These are phyloP conservation scores for Cytospora paraplurivora DNA, from an alignment of 2,329 filamentous ascomycete genomes.

Conservation along the genomic window DNA sequence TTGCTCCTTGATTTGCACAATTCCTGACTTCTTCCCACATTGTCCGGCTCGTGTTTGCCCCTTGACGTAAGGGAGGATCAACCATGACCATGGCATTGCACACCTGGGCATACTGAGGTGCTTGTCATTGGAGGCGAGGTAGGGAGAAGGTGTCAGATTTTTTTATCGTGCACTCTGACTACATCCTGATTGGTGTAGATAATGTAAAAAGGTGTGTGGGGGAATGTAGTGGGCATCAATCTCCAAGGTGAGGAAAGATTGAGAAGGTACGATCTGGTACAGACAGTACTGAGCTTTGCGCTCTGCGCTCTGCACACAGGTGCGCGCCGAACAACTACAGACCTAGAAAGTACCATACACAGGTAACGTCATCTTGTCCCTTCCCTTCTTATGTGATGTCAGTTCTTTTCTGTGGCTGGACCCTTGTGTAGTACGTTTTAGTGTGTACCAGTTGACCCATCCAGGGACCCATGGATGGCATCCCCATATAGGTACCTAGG, in stretches of 20 bases:
- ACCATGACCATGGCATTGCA: neutral
- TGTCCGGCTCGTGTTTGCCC: neutral
- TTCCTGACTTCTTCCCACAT: neutral
- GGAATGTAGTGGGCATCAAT: neutral
- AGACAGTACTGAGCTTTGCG: no score
- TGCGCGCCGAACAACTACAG: neutral
- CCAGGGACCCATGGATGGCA: no score
- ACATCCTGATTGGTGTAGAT: neutral
- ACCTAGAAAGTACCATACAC: no score
- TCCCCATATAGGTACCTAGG: no score
- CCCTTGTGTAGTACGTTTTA: neutral
- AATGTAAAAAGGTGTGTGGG: neutral
- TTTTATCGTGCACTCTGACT: neutral
- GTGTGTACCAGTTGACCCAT: no score
- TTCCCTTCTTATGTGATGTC: neutral
- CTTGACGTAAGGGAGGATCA: conserved; percentile 3
- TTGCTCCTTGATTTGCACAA: neutral
- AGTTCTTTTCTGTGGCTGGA: neutral
- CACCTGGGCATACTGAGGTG: no score
- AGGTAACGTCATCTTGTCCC: neutral
- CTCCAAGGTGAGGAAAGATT: neutral
- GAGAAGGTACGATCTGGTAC: neutral
- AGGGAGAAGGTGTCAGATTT: neutral
- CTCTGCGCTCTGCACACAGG: neutral
- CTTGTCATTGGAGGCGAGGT: conserved; percentile 1